Evolutionary conservation across 169 alveolate genomes (phyloP), one percentile per base, ranked within the genome.

Genomic region (Cryptosporidium baileyi): DNA sequence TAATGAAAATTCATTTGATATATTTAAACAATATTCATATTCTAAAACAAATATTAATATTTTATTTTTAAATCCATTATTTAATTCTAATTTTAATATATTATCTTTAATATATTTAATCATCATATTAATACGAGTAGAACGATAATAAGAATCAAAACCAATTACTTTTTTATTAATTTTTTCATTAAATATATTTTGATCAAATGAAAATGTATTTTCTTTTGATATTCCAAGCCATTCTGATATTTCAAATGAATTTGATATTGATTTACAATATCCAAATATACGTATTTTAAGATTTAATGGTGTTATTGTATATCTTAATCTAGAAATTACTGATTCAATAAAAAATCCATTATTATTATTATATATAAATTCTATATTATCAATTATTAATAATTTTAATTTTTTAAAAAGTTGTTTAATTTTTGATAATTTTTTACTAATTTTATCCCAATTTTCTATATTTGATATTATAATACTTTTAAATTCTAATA

Each of bases 141-240:
- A 74, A 28, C 85, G 65, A 34, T 74, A 74, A 57, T 74, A 74
- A 8, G 85, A 74, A 57, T 74, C 85, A 51, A 74, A 74, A 0
- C 67, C 85, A 22, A 54, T 74, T 22, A 74, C 60, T 40, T 24
- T 54, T 60, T 38, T 54, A 3, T 40, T 19, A 74, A 74, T 74
- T 22, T 8, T 38, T 6, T 74, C 67, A 40, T 51, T 51, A 61
- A 51, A 57, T 36, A 74, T 74, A 36, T 51, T 54, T 54, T 30
- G 85, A 74, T 74, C 74, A 41, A 74, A 74, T 11, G 85, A 74
- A 57, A 74, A 74, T 54, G 49, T 54, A 57, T 41, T 57, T 22
- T 52, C 85, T 34, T 17, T 74, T 34, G 19, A n/a, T 32, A 74
- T 57, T 52, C 85, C 85, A 28, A 74, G 28, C 85, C 85, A 74